Percentiles rank a stretch among this genome's conserved stretches.
Conservation (phyloP, 1,284 basidiomycete genomes). For the Cutaneotrichosporon curvatum region DNA sequence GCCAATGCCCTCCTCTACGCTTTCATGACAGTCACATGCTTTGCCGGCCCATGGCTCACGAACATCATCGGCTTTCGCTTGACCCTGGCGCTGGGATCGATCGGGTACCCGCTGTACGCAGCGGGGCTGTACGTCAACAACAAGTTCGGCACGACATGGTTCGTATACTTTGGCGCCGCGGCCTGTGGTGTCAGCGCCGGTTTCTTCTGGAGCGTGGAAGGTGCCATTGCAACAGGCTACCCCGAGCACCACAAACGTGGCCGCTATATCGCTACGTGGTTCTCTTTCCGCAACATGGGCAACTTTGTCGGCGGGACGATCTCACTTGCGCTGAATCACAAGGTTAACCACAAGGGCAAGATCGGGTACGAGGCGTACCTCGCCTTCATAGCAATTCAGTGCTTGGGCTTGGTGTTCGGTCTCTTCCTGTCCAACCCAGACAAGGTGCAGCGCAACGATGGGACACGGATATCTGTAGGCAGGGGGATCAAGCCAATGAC, state of each 20-base stretch:
- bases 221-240: slow-evolving; percentile 7
- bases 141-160: slow-evolving; percentile 22
- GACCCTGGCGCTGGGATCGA: slow-evolving; percentile 30
- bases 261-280: slow-evolving; percentile 30
- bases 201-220: slow-evolving; percentile 29
- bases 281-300: slow-evolving; percentile 26
- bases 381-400: slow-evolving; percentile 32
- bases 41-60: slow-evolving; percentile 7
- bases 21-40: slow-evolving; percentile 8
- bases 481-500: slow-evolving; percentile 10
- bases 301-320: slow-evolving; percentile 31
- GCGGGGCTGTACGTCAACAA: slow-evolving; percentile 36
- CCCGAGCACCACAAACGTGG: slow-evolving; percentile 10
- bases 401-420: slow-evolving; percentile 16
- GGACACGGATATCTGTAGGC: slow-evolving; percentile 20
- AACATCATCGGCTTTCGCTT: slow-evolving; percentile 24
- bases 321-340: slow-evolving; percentile 17
- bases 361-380: slow-evolving; percentile 27
- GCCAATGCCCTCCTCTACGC: slow-evolving; percentile 34
- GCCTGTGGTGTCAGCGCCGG: slow-evolving; percentile 33
- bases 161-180: slow-evolving; percentile 28
- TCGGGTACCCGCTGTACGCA: slow-evolving; percentile 33
- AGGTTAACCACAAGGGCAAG: slow-evolving; percentile 14
- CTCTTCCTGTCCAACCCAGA: slow-evolving; percentile 23
- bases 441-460: slow-evolving; percentile 27